Base-by-base conservation (phyloP, 352 stramenopile species). In the Pythium aphanidermatum region DNA sequence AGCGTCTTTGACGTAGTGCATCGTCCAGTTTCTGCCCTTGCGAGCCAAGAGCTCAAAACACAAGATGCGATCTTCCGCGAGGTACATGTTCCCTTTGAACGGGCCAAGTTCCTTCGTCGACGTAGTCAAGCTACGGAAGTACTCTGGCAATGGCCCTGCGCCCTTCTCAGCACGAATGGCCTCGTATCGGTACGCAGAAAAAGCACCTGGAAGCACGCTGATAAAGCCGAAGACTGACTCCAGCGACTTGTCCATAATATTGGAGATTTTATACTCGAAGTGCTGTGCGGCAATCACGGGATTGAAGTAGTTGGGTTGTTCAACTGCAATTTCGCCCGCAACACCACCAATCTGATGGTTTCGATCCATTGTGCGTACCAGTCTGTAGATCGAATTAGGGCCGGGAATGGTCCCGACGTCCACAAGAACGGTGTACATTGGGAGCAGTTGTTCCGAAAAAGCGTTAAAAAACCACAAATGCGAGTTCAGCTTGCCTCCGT, bases 21-120 rank as follows among this genome's bases (percentile, higher is more conserved):
- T 68, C n/a, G 56, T 74, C 54, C 65, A 80, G 9, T 54, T 49
- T 11, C 53, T 46, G 17, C 57, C 51, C 20, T 54, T 58, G 13
- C 59, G 45, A 7, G 69, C 69, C 3, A 86, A 36, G 14, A 86
- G 32, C 42, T 86, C 71, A 44, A 81, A 84, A 39, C 67, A 78
- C 21, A 86, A 53, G 35, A 86, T 81, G 10, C 71, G 69, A 41
- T 84, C 74, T 55, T 84, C 69, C 7, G 69, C 71, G 0, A 86
- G 58, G 47, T 82, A 84, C 74, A 84, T 83, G 47, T 84, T 86
- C 28, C 71, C 71, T 34, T 74, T 73, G 44, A 84, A 83, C 11
- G 74, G 71, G 4, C 68, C 68, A 1, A 75, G 37, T 5, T 73
- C 68, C 17, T 63, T 61, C 0, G 55, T 73, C 39, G 61, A 73